Percentiles rank a stretch among this genome's conserved stretches.
phyloP scores from a whole-genome alignment of 2,329 filamentous ascomycete species.

The Chrysosporium keratinophilum region DNA sequence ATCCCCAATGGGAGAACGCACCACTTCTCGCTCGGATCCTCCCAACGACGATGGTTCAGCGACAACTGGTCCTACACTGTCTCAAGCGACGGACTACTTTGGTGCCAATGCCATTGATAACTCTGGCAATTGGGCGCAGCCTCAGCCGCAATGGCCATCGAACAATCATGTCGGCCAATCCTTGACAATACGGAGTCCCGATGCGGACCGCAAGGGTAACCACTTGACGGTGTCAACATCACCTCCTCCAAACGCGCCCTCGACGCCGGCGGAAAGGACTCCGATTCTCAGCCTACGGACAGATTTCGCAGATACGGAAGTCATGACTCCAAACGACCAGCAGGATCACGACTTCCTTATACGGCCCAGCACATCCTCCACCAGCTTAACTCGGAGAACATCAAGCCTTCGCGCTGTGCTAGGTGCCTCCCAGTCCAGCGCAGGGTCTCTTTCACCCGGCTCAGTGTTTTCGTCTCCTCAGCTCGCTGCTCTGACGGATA shows the following conservation, averaged over 20 bases:
- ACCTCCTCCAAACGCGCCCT: not conserved
- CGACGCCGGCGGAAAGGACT: not conserved
- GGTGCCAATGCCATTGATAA: not conserved
- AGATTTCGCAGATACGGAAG: not conserved
- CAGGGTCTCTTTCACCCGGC: constrained; percentile 46
- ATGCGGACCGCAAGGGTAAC: not conserved
- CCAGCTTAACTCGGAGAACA: constrained; percentile 36
- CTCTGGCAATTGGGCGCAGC: not conserved
- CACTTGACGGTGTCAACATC: not conserved
- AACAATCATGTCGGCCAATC: not conserved
- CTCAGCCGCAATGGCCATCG: not conserved
- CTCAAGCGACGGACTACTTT: not conserved
- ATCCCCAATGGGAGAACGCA: constrained; percentile 11
- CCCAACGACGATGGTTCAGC: not conserved
- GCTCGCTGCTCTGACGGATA: constrained; percentile 63
- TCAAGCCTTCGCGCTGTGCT: constrained; percentile 37
- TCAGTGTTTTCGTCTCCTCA: constrained; percentile 63
- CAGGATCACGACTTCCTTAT: constrained; percentile 27
- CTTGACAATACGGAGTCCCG: not conserved
- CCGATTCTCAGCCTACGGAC: constrained; percentile 5
- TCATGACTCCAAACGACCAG: not conserved
- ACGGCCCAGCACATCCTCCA: constrained; percentile 34
- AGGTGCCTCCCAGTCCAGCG: constrained; percentile 30
- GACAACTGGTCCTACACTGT: not conserved
- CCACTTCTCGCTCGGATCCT: not conserved